Evolutionary conservation across 73 alveolate genomes (phyloP).

Genomic region (Paraurostyla sp.): DNA sequence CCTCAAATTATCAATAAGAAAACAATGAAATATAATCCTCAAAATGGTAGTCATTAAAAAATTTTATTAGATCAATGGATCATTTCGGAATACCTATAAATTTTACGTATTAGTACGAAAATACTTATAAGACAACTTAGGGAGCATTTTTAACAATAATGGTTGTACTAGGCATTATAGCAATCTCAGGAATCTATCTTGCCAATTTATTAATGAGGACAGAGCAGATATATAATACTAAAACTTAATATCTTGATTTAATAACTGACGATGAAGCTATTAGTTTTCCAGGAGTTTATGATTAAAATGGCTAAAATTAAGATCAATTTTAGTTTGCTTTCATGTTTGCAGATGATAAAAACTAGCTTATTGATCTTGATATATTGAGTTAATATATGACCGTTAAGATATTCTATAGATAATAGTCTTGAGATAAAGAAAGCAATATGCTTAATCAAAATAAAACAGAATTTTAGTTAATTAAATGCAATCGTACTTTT

Average conservation of each 20-base stretch:
- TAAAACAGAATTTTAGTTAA: background rate
- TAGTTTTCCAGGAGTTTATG: background rate
- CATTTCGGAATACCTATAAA: background rate
- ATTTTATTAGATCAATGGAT: background rate
- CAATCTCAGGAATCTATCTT: background rate
- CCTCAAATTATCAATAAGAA: no score
- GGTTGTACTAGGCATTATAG: background rate
- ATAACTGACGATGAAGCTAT: background rate
- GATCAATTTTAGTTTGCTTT: background rate
- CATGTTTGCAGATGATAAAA: background rate
- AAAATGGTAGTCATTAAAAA: no score
- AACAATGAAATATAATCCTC: no score
- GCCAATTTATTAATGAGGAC: background rate
- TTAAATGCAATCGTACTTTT: background rate
- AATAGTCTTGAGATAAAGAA: background rate
- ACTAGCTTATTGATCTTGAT: background rate
- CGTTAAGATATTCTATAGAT: background rate
- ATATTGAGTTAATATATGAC: background rate
- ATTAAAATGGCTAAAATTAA: background rate
- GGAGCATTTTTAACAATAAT: background rate
- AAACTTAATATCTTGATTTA: background rate
- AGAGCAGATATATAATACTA: background rate
- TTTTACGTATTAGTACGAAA: background rate
- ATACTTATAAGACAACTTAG: background rate
- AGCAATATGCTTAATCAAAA: background rate